Base-by-base conservation (phyloP, 768 basidiomycete genomes). In the Ramaria rubella region DNA sequence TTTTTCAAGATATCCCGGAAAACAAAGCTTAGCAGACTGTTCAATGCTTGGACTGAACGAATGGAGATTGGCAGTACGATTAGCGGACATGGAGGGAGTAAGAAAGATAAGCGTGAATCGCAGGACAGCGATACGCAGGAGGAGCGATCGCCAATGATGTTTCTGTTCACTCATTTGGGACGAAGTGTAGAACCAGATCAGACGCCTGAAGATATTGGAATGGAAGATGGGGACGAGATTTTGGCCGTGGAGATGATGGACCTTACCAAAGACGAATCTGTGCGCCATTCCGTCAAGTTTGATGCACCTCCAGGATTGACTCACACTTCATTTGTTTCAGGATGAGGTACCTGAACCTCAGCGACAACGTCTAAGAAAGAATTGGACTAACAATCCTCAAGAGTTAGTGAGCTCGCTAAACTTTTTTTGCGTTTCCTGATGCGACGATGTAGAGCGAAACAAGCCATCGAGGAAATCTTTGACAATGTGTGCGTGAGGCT, bases 1-100 rank as follows among this genome's bases (percentile, higher is more conserved):
- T 91, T 89, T 75, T 94, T 94, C 81, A 93, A 91, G 70, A 90
- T 94, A 61, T 89, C 88, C 8, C 86, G 91, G 68, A 92, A 92
- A 72, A 90, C 88, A 26, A 92, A 90, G 67, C 75, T 94, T 31
- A 83, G 85, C 55, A 79, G 86, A 55, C 76, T 93, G 55, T 90
- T 93, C 69, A 86, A 83, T 63, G 87, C 90, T 29, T 93, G 90
- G 90, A 90, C 88, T 26, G 87, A 88, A 50, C 78, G 90, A 60
- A 94, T 94, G 91, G 90, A 90, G 67, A 45, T 26, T 14, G 50
- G 74, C 60, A 73, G 73, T 9, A 5, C 29, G 17, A 24, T 30
- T 24, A 48, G 46, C 17, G 49, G 49, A 15, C 19, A 17, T 30
- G 33, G 27, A 17, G 21, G 19, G 38, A 43, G 36, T 24, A 81